Conservation (phyloP, 257 asterid species). For the Hygrophila difformis region DNA sequence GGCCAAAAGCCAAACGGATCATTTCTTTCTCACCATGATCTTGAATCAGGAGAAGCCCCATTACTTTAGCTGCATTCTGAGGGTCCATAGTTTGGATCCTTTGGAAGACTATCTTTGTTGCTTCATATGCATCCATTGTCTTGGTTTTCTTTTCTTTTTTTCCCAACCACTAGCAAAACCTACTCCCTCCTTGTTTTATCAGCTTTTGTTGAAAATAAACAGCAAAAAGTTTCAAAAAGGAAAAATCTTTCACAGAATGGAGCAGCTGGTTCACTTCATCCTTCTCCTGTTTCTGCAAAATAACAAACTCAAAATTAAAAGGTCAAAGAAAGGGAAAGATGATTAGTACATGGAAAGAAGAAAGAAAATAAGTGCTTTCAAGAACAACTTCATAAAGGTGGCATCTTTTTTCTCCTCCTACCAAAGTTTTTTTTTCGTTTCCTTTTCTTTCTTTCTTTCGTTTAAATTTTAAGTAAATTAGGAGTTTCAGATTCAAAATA, state of each 20-base stretch:
- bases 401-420: slow-evolving; percentile 11
- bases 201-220: neutral
- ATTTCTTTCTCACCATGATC: slow-evolving; percentile 76
- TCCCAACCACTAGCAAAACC: slow-evolving; percentile 37
- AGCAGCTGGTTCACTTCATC: slow-evolving; percentile 25
- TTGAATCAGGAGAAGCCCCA: slow-evolving; percentile 66
- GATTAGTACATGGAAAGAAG: slow-evolving; percentile 11
- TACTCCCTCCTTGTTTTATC: slow-evolving; percentile 22
- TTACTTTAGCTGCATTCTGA: slow-evolving; percentile 59
- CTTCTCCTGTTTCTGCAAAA: slow-evolving; percentile 40
- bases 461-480: too few species aligned
- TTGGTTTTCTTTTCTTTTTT: neutral
- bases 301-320: slow-evolving; percentile 25
- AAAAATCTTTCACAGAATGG: slow-evolving; percentile 22
- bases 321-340: slow-evolving; percentile 1
- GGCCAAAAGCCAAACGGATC: slow-evolving; percentile 68
- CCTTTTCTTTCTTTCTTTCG: too few species aligned
- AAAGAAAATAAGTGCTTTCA: slow-evolving; percentile 13
- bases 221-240: too few species aligned
- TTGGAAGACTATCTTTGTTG: slow-evolving; percentile 63
- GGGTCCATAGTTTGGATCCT: slow-evolving; percentile 63
- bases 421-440: slow-evolving; percentile 2
- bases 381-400: slow-evolving; percentile 5
- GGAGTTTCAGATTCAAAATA: slow-evolving; percentile 12
- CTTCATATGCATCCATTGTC: slow-evolving; percentile 66